Evolutionary conservation across 2,329 filamentous ascomycete genomes (phyloP).

Genomic region (Ambrosiella beaveri): DNA sequence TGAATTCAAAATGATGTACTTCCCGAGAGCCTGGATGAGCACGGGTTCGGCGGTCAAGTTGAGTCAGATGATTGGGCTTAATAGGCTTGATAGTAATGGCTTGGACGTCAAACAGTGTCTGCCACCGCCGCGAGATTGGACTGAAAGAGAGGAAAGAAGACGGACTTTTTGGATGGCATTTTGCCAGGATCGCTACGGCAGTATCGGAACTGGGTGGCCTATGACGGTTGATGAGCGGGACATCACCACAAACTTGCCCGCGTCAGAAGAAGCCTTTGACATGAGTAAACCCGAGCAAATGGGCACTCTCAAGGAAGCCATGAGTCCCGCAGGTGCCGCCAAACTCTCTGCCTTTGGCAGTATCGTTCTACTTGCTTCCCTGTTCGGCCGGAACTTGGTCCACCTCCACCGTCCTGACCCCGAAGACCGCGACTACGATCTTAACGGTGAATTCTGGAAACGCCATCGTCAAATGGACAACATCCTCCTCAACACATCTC

Average conservation of each 20-base stretch:
- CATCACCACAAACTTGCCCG: constrained; percentile 70
- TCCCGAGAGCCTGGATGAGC: constrained; percentile 88
- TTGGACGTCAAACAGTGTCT: constrained; percentile 88
- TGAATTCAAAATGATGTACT: constrained; percentile 97
- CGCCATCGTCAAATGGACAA: constrained; percentile 80
- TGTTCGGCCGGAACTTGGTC: constrained; percentile 79
- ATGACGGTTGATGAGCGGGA: constrained; percentile 87
- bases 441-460: constrained; percentile 92
- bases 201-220: constrained; percentile 93
- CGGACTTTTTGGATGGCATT: constrained; percentile 94
- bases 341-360: constrained; percentile 64
- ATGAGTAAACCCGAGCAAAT: constrained; percentile 60
- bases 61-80: constrained; percentile 80
- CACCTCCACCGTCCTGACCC: constrained; percentile 77
- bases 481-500: constrained; percentile 69
- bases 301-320: constrained; percentile 49
- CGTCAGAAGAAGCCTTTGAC: constrained; percentile 70
- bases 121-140: constrained; percentile 77
- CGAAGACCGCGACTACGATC: constrained; percentile 67
- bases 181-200: constrained; percentile 77
- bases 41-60: constrained; percentile 67
- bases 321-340: constrained; percentile 52
- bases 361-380: constrained; percentile 67
- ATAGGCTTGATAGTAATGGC: constrained; percentile 65
- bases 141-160: constrained; percentile 75